Percentiles rank a stretch among this genome's conserved stretches.
These are phyloP conservation scores for Globisporangium recalcitrans DNA, from an alignment of 352 stramenopile species.

Conservation along the genomic window DNA sequence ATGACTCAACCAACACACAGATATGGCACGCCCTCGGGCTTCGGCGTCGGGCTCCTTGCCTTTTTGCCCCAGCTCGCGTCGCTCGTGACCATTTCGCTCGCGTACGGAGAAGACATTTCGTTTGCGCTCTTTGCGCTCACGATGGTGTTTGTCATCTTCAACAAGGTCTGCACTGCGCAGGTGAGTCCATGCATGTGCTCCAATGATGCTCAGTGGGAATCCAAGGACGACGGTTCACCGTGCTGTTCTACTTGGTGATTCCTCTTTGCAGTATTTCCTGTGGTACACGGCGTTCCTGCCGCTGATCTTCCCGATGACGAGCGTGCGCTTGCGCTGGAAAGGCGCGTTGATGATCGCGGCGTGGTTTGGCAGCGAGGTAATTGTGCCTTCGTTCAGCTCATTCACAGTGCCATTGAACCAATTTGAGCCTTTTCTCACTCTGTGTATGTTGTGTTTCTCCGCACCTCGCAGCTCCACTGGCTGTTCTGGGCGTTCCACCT, in stretches of 20 bases:
- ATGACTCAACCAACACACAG: too few species aligned
- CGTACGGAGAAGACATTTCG: constrained; percentile 81
- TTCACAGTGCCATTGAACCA: neutral
- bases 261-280: constrained; percentile 95
- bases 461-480: constrained; percentile 64
- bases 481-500: constrained; percentile 87
- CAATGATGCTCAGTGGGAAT: neutral
- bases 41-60: constrained; percentile 70
- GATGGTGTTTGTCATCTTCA: constrained; percentile 98
- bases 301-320: constrained; percentile 76
- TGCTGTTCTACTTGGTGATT: constrained; percentile 20
- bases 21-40: constrained; percentile 75
- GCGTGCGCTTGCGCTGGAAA: constrained; percentile 58
- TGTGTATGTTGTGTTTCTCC: neutral
- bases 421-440: too few species aligned
- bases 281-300: constrained; percentile 96
- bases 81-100: constrained; percentile 65
- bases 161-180: constrained; percentile 91
- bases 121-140: constrained; percentile 96
- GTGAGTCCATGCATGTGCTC: constrained; percentile 22
- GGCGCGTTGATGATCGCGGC: constrained; percentile 50
- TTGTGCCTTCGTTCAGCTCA: neutral
- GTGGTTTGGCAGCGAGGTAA: constrained; percentile 77
- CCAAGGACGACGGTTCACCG: too few species aligned
- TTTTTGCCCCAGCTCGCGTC: constrained; percentile 84